Conservation (phyloP, 1,139 yeast genomes). For the Yamadazyma epiphylla region DNA sequence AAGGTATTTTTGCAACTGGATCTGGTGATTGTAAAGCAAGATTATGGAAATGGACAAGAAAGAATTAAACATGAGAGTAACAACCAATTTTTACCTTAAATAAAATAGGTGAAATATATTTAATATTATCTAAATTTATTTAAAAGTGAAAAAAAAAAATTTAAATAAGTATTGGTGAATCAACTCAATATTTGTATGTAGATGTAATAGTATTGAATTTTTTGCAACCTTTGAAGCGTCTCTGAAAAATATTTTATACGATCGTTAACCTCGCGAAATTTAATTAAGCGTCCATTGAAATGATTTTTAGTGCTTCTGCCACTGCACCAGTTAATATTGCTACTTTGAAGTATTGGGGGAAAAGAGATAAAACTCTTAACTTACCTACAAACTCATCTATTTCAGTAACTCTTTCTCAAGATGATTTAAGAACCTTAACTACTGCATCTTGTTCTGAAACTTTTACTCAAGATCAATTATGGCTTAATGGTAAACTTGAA, state of each 20-base stretch:
- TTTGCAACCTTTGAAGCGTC: too few relatives aligned
- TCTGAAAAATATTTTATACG: background rate
- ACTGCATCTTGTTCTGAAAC: constrained; percentile 68
- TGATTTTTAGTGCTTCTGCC: constrained; percentile 67
- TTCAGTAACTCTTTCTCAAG: constrained; percentile 88
- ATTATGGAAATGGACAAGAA: constrained; percentile 74
- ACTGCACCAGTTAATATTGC: constrained; percentile 99
- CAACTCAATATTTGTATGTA: background rate
- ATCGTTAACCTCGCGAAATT: too few relatives aligned
- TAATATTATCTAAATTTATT: too few relatives aligned
- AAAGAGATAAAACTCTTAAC: constrained; percentile 81
- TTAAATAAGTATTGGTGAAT: too few relatives aligned
- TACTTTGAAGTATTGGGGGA: constrained; percentile 97
- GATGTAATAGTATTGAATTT: background rate
- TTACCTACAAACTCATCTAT: constrained; percentile 94
- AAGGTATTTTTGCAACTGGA: constrained; percentile 90
- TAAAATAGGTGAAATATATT: too few relatives aligned
- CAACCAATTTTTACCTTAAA: too few relatives aligned
- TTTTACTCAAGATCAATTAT: constrained; percentile 63
- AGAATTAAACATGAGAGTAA: too few relatives aligned
- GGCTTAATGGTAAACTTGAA: constrained; percentile 79
- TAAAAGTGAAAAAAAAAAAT: too few relatives aligned
- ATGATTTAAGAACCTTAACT: constrained; percentile 85
- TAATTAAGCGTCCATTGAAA: constrained; percentile 23
- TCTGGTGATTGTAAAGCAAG: constrained; percentile 97